phyloP scores from a whole-genome alignment of 1,284 basidiomycete genomes.

The Sphaerobolus stellatus region DNA sequence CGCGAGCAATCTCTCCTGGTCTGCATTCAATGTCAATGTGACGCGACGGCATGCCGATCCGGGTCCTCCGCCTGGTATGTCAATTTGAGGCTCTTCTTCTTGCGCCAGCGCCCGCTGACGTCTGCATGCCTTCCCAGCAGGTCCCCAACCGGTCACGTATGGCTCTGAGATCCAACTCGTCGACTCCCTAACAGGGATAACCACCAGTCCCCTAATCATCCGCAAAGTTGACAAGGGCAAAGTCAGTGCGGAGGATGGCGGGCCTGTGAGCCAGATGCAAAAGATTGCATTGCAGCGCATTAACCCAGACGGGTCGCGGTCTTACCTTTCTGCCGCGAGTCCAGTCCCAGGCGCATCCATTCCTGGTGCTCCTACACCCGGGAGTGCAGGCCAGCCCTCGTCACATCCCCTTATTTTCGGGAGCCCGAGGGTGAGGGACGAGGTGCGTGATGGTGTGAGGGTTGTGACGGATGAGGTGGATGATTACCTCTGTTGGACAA shows the following conservation, averaged over 20 bases:
- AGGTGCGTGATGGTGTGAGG: constrained; percentile 69
- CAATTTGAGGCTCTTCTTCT: constrained; percentile 45
- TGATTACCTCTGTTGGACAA: constrained; percentile 94
- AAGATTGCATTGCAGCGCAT: constrained; percentile 89
- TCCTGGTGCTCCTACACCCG: constrained; percentile 68
- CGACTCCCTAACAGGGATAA: constrained; percentile 80
- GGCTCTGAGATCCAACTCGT: constrained; percentile 86
- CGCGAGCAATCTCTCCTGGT: constrained; percentile 87
- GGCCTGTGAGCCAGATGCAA: constrained; percentile 95
- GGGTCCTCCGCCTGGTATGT: constrained; percentile 48
- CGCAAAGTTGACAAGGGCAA: constrained; percentile 92
- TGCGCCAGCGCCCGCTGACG: constrained; percentile 42
- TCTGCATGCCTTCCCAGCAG: constrained; percentile 39
- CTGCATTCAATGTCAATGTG: constrained; percentile 90
- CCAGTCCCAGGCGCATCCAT: constrained; percentile 72
- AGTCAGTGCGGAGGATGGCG: constrained; percentile 78
- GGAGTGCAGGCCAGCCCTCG: constrained; percentile 69
- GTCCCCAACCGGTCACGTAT: constrained; percentile 84
- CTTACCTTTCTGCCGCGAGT: constrained; percentile 81
- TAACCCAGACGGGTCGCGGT: constrained; percentile 74
- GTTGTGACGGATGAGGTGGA: constrained; percentile 83
- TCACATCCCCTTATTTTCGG: constrained; percentile 79
- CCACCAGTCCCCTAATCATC: constrained; percentile 84
- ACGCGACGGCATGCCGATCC: constrained; percentile 62
- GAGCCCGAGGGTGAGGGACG: constrained; percentile 69